Evolutionary conservation across 176 grass and related monocot species (phyloP).

Genomic region (Otatea glauca): DNA sequence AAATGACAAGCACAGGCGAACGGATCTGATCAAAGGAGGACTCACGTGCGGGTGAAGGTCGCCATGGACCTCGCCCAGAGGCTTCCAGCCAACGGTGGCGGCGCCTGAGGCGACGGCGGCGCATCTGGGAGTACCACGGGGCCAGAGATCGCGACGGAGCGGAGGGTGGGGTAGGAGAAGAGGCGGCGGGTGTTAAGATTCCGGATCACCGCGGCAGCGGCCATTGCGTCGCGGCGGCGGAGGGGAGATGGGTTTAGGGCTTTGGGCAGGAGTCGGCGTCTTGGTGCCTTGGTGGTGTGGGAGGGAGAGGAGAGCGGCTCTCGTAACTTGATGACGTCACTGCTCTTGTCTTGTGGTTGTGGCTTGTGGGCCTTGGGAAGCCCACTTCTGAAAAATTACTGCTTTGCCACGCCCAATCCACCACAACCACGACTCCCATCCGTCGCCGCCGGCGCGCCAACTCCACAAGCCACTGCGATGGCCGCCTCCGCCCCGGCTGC

Average conservation of each 20-base stretch:
- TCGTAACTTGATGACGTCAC: constrained; percentile 3
- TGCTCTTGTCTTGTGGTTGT: too few relatives aligned
- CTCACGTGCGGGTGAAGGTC: constrained; percentile 96
- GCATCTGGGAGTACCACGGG: constrained; percentile 43
- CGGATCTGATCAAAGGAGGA: constrained; percentile 10
- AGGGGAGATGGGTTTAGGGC: constrained; percentile 56
- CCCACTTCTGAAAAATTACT: constrained; percentile 2
- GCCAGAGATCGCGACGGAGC: constrained; percentile 40
- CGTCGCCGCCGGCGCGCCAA: constrained; percentile 44
- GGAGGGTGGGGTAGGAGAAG: constrained; percentile 47
- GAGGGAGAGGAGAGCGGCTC: neutral
- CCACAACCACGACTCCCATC: constrained; percentile 30
- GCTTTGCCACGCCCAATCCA: neutral
- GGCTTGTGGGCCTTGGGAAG: neutral
- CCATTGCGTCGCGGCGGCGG: constrained; percentile 51
- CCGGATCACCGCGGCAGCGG: constrained; percentile 55
- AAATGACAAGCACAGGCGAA: neutral
- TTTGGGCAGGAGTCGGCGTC: constrained; percentile 25
- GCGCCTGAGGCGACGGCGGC: neutral
- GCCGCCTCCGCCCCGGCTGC: constrained; percentile 46
- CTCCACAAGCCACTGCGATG: constrained; percentile 43
- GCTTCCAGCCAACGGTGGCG: neutral
- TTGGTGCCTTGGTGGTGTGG: neutral
- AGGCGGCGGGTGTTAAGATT: constrained; percentile 43
- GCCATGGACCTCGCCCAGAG: constrained; percentile 87